These are phyloP conservation scores for Colletotrichum ledebouriae DNA, from an alignment of 2,329 filamentous ascomycete genomes.

Conservation along the genomic window DNA sequence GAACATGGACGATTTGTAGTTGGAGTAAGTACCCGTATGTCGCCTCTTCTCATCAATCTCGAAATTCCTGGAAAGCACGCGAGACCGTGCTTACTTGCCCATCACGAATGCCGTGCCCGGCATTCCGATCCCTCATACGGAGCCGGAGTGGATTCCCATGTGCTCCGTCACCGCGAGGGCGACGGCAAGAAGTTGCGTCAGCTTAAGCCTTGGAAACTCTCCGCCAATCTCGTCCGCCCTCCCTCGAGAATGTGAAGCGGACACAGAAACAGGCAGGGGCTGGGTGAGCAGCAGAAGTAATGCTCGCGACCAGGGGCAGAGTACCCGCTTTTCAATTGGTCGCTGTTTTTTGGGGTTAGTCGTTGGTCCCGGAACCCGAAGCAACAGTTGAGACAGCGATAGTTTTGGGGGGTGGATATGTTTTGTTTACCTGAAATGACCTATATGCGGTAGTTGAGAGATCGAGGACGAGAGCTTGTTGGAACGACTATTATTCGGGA, in stretches of 20 bases:
- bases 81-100: no score
- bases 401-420: conserved; percentile 32
- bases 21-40: not conserved
- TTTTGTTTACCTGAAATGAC: conserved; percentile 1
- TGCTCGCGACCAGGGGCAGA: not conserved
- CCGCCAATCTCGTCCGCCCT: not conserved
- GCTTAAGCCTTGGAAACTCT: conserved; percentile 10
- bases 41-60: no score
- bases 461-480: no score
- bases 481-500: no score
- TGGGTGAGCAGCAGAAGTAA: not conserved
- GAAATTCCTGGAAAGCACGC: no score
- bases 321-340: conserved; percentile 10
- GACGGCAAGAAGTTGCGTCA: conserved; percentile 2
- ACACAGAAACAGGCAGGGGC: no score
- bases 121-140: not conserved
- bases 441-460: no score
- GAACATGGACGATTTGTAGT: not conserved
- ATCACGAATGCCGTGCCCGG: no score
- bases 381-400: conserved; percentile 34
- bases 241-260: not conserved
- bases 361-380: conserved; percentile 22
- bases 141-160: conserved; percentile 12
- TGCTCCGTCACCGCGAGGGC: not conserved
- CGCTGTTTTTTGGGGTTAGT: conserved; percentile 3